These are phyloP conservation scores for Cyberlindnera maritima DNA, from an alignment of 805 yeast species.

Conservation along the genomic window DNA sequence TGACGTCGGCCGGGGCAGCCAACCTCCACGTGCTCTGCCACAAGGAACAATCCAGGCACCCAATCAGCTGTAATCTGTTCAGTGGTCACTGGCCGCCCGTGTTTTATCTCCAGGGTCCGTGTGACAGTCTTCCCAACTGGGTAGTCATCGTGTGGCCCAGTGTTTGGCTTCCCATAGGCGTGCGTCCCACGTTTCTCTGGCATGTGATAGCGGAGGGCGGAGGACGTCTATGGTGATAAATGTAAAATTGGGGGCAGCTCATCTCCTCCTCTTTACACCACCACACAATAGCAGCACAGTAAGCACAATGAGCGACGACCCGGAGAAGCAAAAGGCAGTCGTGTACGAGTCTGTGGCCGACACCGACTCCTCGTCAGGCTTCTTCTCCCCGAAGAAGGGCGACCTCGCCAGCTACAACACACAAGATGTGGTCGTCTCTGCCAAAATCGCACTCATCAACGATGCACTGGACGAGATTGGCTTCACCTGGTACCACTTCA, in stretches of 20 bases:
- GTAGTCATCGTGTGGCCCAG: background rate
- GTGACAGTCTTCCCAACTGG: background rate
- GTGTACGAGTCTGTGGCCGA: background rate
- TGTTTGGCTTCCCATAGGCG: background rate
- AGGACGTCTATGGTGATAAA: too few species aligned
- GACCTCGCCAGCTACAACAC: conserved; percentile 16
- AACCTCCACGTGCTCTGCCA: background rate
- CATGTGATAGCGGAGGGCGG: background rate
- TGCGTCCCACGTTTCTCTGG: background rate
- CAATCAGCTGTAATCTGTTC: too few species aligned
- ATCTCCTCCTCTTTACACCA: too few species aligned
- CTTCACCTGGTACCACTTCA: conserved; percentile 50
- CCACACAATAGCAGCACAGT: too few species aligned
- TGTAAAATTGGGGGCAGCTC: too few species aligned
- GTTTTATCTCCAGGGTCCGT: too few species aligned
- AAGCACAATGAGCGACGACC: too few species aligned
- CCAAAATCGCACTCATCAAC: conserved; percentile 44
- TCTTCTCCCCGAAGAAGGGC: conserved; percentile 10
- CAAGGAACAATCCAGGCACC: background rate
- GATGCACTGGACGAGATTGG: conserved; percentile 60
- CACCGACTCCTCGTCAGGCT: background rate
- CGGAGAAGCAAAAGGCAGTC: conserved; percentile 1
- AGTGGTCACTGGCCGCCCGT: too few species aligned
- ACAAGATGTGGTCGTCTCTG: conserved; percentile 28
- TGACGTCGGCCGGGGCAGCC: background rate